Conservation (phyloP, 148 eudicot genomes). For the Silene uniflora region DNA sequence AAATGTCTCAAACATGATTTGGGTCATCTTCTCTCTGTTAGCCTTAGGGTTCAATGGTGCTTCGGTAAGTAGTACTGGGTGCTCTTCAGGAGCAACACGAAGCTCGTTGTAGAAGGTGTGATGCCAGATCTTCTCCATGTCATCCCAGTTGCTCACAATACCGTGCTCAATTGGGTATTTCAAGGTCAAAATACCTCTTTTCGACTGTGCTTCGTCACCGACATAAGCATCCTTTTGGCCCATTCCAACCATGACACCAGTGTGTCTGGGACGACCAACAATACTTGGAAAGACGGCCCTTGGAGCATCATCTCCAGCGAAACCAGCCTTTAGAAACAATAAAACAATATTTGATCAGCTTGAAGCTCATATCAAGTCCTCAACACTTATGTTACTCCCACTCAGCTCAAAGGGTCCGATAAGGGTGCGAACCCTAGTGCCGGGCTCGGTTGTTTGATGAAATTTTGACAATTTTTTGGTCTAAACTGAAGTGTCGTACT, state of each 20-base stretch:
- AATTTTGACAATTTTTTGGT: no score
- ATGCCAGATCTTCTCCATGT: background rate
- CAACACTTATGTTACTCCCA: no score
- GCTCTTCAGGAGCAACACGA: constrained; percentile 49
- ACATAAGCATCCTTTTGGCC: constrained; percentile 17
- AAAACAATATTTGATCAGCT: background rate
- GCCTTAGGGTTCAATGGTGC: constrained; percentile 36
- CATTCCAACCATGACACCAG: constrained; percentile 42
- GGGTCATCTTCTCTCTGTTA: constrained; percentile 35
- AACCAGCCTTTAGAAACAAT: constrained; percentile 26
- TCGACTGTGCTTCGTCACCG: background rate
- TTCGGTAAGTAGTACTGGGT: constrained; percentile 47
- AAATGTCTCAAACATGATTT: background rate
- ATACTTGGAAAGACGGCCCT: constrained; percentile 36
- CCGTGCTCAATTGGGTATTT: background rate
- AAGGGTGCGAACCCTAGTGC: no score
- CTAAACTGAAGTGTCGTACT: no score
- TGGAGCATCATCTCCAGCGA: constrained; percentile 37
- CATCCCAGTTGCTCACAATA: background rate
- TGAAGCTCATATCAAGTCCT: background rate
- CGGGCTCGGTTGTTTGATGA: no score
- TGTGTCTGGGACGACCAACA: constrained; percentile 38
- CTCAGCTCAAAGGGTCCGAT: no score
- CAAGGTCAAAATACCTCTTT: background rate
- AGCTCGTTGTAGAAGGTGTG: constrained; percentile 28